Evolutionary conservation across 2,329 filamentous ascomycete species (phyloP).

Genomic region (Apiospora koreana): DNA sequence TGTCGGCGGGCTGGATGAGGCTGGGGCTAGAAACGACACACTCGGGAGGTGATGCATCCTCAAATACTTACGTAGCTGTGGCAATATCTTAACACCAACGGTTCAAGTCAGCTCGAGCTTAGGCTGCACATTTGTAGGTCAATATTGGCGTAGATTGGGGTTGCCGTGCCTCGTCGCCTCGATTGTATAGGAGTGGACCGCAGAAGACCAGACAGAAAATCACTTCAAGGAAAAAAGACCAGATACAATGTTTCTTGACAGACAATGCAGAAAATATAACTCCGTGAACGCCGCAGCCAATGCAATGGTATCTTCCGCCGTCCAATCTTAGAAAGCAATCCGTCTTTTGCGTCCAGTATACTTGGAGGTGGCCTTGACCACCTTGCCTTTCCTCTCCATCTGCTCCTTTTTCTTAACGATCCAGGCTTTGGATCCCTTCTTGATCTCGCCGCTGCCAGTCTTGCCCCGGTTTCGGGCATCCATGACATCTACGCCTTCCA

Average conservation of each 20-base stretch:
- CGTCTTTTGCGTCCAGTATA: constrained; percentile 91
- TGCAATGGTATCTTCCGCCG: constrained; percentile 23
- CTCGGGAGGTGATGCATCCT: constrained; percentile 13
- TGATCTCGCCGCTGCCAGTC: constrained; percentile 53
- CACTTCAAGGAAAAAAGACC: background rate
- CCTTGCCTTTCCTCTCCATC: constrained; percentile 91
- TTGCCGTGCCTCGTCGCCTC: background rate
- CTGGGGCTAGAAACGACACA: background rate
- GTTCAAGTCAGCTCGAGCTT: background rate
- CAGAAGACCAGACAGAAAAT: background rate
- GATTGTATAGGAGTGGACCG: background rate
- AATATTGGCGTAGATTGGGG: background rate
- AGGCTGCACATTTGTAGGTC: background rate
- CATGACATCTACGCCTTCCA: constrained; percentile 84
- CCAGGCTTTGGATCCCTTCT: constrained; percentile 85
- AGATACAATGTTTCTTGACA: background rate
- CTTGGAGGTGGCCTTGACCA: constrained; percentile 89
- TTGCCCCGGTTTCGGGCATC: constrained; percentile 62
- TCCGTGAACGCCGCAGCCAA: constrained; percentile 15
- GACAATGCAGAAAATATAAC: background rate
- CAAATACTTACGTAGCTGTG: too few relatives aligned
- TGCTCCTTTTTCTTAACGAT: constrained; percentile 87
- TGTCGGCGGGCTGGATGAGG: constrained; percentile 12
- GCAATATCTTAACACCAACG: background rate
- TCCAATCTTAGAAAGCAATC: constrained; percentile 62